These are phyloP conservation scores for Penicillium goetzii DNA, from an alignment of 495 filamentous ascomycete genomes.

Conservation along the genomic window DNA sequence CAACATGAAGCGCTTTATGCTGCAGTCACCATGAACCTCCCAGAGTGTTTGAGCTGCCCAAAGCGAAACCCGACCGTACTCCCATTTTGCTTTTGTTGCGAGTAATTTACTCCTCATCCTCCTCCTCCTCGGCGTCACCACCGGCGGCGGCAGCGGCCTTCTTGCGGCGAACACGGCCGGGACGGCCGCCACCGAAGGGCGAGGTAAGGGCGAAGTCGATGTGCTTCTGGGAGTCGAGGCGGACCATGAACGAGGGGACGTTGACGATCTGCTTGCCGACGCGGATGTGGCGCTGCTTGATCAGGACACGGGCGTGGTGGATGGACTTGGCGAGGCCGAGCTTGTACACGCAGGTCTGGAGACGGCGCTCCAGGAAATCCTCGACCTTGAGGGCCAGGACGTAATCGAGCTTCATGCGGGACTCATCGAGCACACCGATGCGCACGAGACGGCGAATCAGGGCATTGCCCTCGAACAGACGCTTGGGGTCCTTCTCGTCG, in stretches of 20 bases:
- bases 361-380: conserved; percentile 99
- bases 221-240: conserved; percentile 99
- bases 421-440: conserved; percentile 99
- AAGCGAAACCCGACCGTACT: conserved; percentile 52
- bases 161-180: conserved; percentile 97
- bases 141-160: conserved; percentile 95
- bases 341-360: conserved; percentile 99
- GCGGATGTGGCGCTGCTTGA: conserved; percentile 98
- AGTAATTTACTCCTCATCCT: conserved; percentile 76
- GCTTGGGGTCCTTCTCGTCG: conserved; percentile 99
- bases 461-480: conserved; percentile 99
- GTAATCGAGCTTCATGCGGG: conserved; percentile 99
- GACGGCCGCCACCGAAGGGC: conserved; percentile 95
- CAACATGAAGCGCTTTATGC: conserved; percentile 48
- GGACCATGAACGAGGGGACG: conserved; percentile 97
- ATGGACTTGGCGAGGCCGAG: conserved; percentile 99
- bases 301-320: conserved; percentile 99
- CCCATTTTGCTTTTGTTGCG: conserved; percentile 35
- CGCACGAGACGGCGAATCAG: conserved; percentile 99
- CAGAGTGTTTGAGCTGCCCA: conserved; percentile 37
- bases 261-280: conserved; percentile 99
- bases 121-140: conserved; percentile 84
- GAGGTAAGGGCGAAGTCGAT: conserved; percentile 98
- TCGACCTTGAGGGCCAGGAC: conserved; percentile 96
- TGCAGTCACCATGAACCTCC: conserved; percentile 50